A percentile compares a stretch with the other conserved stretches of the same genome.
These are phyloP conservation scores for Parachaetomium inaequale DNA, from an alignment of 495 filamentous ascomycete species.

Conservation along the genomic window DNA sequence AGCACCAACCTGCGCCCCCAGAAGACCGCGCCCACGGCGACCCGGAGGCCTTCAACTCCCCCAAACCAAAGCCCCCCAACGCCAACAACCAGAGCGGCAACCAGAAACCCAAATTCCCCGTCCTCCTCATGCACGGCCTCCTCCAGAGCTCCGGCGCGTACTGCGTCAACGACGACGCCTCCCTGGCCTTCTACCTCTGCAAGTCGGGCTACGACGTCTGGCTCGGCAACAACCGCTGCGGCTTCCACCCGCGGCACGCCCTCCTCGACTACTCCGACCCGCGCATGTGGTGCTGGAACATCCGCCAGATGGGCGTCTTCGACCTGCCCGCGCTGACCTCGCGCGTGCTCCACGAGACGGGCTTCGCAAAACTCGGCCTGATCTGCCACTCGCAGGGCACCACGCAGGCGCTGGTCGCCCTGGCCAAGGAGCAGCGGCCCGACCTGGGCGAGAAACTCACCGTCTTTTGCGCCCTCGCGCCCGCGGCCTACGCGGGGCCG, in stretches of 20 bases:
- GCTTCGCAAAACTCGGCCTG: conserved; percentile 78
- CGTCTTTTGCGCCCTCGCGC: conserved; percentile 89
- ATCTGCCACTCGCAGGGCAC: conserved; percentile 91
- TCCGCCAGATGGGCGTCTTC: conserved; percentile 86
- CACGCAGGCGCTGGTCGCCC: conserved; percentile 81
- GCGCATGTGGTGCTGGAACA: conserved; percentile 97
- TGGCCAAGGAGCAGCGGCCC: conserved; percentile 88
- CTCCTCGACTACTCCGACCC: conserved; percentile 70
- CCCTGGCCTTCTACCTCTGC: conserved; percentile 85
- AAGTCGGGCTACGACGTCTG: conserved; percentile 96
- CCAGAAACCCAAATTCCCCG: conserved; percentile 69
- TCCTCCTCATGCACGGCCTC: conserved; percentile 84
- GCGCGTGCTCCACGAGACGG: conserved; percentile 76
- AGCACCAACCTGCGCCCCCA: conserved; percentile 51
- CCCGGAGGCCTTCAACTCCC: conserved; percentile 38
- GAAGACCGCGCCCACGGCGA: conserved; percentile 39
- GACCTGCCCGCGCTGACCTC: conserved; percentile 87
- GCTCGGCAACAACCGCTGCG: conserved; percentile 94
- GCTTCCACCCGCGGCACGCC: conserved; percentile 71
- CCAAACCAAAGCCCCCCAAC: conserved; percentile 1
- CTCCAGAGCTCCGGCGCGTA: conserved; percentile 86
- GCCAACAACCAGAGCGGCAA: conserved; percentile 32
- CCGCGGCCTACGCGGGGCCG: conserved; percentile 86
- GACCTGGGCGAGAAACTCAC: conserved; percentile 81
- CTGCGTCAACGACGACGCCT: conserved; percentile 86